A percentile compares a stretch with the other conserved stretches of the same genome.
Evolutionary conservation across 768 basidiomycete genomes (phyloP).

Genomic region (Lentinus tigrinus): DNA sequence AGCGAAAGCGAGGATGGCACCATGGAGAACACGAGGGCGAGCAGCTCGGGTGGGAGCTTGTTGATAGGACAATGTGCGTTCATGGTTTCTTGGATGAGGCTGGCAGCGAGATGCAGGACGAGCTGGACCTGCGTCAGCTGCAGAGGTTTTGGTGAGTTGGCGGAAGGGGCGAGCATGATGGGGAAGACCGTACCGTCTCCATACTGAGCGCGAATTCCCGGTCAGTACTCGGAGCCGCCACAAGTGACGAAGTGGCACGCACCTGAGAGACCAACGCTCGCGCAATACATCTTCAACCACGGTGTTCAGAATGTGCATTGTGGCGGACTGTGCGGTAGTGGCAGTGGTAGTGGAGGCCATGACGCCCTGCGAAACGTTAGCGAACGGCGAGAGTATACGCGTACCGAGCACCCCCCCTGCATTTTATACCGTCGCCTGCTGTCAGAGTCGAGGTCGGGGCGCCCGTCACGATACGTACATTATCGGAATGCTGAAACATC

Average conservation of each 20-base stretch:
- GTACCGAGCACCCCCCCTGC: neutral
- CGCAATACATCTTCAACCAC: neutral
- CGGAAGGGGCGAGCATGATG: neutral
- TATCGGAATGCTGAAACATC: neutral
- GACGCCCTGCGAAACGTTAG: neutral
- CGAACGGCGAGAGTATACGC: neutral
- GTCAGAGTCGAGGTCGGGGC: neutral
- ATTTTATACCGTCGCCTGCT: neutral
- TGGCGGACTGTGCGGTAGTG: neutral
- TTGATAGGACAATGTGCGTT: neutral
- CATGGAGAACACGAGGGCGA: slow-evolving; percentile 9
- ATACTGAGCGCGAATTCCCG: neutral
- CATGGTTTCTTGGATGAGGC: slow-evolving; percentile 1
- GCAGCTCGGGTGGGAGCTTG: slow-evolving; percentile 16
- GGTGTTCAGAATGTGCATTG: neutral
- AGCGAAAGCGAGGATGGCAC: neutral
- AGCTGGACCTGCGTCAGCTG: neutral
- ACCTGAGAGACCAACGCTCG: slow-evolving; percentile 3
- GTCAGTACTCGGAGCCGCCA: neutral
- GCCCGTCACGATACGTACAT: neutral
- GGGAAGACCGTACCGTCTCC: slow-evolving; percentile 1
- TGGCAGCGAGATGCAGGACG: neutral
- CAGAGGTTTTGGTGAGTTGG: neutral
- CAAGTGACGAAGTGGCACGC: neutral
- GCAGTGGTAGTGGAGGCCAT: neutral